A percentile compares a stretch with the other conserved stretches of the same genome.
Conservation (phyloP, 1,139 yeast species). For the Diutina siamensis region DNA sequence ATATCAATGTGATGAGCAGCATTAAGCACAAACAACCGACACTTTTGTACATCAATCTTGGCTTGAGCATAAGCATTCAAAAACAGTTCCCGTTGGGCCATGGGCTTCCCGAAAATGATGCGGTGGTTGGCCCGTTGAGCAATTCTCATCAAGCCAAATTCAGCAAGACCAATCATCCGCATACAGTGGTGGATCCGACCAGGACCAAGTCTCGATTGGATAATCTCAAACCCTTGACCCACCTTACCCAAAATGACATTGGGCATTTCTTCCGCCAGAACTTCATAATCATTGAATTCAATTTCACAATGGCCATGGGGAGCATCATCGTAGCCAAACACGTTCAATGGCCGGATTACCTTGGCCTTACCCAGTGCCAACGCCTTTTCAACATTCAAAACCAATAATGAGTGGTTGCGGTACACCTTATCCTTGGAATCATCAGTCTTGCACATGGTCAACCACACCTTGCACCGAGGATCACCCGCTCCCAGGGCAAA, state of each 20-base stretch:
- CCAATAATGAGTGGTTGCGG: slow-evolving; percentile 48
- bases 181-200: slow-evolving; percentile 70
- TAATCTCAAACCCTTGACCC: slow-evolving; percentile 58
- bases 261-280: slow-evolving; percentile 30
- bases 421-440: slow-evolving; percentile 24
- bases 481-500: slow-evolving; percentile 72
- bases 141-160: slow-evolving; percentile 42
- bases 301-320: slow-evolving; percentile 69
- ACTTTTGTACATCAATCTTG: slow-evolving; percentile 46
- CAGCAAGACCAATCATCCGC: slow-evolving; percentile 60
- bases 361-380: slow-evolving; percentile 40
- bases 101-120: slow-evolving; percentile 44
- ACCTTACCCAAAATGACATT: slow-evolving; percentile 32
- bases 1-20: slow-evolving; percentile 59
- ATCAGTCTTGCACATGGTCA: slow-evolving; percentile 56
- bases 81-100: slow-evolving; percentile 44
- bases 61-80: slow-evolving; percentile 42
- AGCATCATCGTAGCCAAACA: slow-evolving; percentile 61
- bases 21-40: slow-evolving; percentile 46
- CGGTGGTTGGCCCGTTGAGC: slow-evolving; percentile 46
- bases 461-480: slow-evolving; percentile 51
- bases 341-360: slow-evolving; percentile 42
- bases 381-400: slow-evolving; percentile 44
- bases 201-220: slow-evolving; percentile 63
- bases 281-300: slow-evolving; percentile 38